phyloP scores from a whole-genome alignment of 1,284 basidiomycete genomes.

The Phellopilus nigrolimitatus region DNA sequence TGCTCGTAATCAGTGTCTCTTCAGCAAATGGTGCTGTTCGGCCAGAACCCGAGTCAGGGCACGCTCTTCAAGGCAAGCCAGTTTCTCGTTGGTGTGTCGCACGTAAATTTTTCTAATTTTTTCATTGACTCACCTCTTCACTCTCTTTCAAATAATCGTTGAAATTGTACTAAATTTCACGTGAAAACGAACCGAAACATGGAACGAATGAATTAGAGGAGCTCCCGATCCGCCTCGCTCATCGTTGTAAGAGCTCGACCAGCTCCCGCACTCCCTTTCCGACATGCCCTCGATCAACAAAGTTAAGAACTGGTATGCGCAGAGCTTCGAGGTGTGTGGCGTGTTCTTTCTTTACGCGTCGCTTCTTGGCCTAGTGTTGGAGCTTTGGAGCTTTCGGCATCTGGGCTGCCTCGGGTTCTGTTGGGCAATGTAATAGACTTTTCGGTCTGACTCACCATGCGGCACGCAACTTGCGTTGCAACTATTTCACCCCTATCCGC shows the following conservation, averaged over 20 bases:
- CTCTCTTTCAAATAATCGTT: background rate
- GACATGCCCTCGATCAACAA: slow-evolving; percentile 92
- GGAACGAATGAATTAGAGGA: slow-evolving; percentile 56
- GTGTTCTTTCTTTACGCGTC: background rate
- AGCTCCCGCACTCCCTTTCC: slow-evolving; percentile 88
- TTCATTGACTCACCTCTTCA: background rate
- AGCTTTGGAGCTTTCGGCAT: too few species aligned
- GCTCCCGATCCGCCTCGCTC: slow-evolving; percentile 90
- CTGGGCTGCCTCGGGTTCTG: too few species aligned
- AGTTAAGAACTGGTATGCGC: slow-evolving; percentile 98
- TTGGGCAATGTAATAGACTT: too few species aligned
- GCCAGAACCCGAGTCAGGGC: slow-evolving; percentile 83
- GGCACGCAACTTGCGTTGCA: too few species aligned
- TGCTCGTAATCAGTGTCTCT: slow-evolving; percentile 71
- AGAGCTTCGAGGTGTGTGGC: slow-evolving; percentile 86
- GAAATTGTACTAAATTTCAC: background rate
- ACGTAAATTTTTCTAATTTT: background rate
- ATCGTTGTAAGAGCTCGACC: slow-evolving; percentile 96
- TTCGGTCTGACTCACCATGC: too few species aligned
- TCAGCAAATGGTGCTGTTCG: slow-evolving; percentile 88
- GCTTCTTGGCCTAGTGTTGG: too few species aligned
- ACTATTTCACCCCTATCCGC: too few species aligned
- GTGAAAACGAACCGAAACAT: background rate
- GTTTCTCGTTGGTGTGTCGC: slow-evolving; percentile 64
- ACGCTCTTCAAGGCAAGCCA: slow-evolving; percentile 84